Conservation (phyloP, 768 basidiomycete species). For the Macrolepiota dolichaula region DNA sequence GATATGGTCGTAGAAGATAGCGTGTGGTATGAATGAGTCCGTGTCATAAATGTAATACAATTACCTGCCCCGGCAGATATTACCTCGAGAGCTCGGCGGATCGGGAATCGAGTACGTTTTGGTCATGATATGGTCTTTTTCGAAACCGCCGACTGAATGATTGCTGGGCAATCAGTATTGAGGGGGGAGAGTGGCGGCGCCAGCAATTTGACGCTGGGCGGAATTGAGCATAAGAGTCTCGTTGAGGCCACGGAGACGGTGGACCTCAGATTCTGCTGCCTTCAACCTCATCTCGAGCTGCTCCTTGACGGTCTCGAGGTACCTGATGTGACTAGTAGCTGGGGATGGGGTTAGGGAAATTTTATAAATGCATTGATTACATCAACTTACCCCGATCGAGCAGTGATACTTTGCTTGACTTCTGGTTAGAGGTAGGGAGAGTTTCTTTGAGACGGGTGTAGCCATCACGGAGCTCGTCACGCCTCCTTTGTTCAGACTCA, state of each 20-base stretch:
- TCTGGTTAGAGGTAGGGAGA: constrained; percentile 87
- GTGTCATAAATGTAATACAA: constrained; percentile 54
- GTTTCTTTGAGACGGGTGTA: constrained; percentile 89
- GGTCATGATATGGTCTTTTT: constrained; percentile 17
- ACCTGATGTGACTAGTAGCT: constrained; percentile 85
- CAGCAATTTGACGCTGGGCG: constrained; percentile 59
- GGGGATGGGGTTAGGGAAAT: constrained; percentile 12
- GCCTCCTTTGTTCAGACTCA: constrained; percentile 88
- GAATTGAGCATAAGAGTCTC: constrained; percentile 88
- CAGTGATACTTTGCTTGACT: constrained; percentile 88
- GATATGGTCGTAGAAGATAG: constrained; percentile 14
- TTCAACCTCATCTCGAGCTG: constrained; percentile 75
- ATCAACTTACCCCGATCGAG: constrained; percentile 70
- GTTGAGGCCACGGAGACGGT: constrained; percentile 80
- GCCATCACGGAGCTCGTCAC: constrained; percentile 90
- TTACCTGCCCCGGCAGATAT: constrained; percentile 59
- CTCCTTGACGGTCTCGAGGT: constrained; percentile 77
- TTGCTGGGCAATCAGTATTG: constrained; percentile 42
- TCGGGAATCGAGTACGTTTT: constrained; percentile 25
- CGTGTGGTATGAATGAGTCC: constrained; percentile 35
- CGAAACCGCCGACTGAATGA: constrained; percentile 26
- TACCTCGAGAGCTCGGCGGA: constrained; percentile 30
- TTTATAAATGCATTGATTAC: background rate
- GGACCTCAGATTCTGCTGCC: constrained; percentile 75
- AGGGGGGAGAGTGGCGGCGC: constrained; percentile 50